Evolutionary conservation across 2,329 filamentous ascomycete species (phyloP).

Genomic region (Colletotrichum filicis): DNA sequence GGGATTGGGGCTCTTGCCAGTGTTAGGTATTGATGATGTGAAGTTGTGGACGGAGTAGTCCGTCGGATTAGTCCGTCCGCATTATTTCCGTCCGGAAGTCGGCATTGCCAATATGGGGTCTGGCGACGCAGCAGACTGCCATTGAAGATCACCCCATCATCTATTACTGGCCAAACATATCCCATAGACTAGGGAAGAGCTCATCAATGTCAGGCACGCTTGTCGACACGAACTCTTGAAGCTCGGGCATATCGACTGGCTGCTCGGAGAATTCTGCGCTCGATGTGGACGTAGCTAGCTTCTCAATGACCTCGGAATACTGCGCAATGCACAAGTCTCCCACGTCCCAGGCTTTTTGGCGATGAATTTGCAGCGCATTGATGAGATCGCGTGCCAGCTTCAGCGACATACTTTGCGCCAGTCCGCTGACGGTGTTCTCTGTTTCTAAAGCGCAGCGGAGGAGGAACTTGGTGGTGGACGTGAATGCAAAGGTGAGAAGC

Average conservation of each 20-base stretch:
- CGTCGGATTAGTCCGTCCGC: neutral
- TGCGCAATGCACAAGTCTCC: conserved; percentile 61
- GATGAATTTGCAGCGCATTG: conserved; percentile 50
- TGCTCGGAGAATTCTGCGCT: conserved; percentile 12
- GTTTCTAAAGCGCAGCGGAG: conserved; percentile 59
- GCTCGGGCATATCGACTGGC: conserved; percentile 23
- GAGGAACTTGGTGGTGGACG: conserved; percentile 61
- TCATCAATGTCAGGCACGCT: conserved; percentile 32
- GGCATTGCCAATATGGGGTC: neutral
- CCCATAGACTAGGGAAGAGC: conserved; percentile 33
- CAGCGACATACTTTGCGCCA: conserved; percentile 52
- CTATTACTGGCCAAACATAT: conserved; percentile 19
- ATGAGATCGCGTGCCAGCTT: conserved; percentile 56
- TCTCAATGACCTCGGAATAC: conserved; percentile 59
- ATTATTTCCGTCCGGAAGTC: neutral
- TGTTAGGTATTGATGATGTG: neutral
- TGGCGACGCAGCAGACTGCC: too few species aligned
- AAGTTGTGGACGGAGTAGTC: neutral
- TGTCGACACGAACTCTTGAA: conserved; percentile 29
- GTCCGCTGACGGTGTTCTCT: conserved; percentile 47
- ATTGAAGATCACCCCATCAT: neutral
- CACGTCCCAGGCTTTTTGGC: conserved; percentile 58
- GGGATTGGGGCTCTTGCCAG: neutral
- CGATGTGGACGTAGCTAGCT: conserved; percentile 45
- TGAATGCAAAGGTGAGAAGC: conserved; percentile 57